phyloP scores from a whole-genome alignment of 805 yeast species.

The Schwanniomyces occidentalis region DNA sequence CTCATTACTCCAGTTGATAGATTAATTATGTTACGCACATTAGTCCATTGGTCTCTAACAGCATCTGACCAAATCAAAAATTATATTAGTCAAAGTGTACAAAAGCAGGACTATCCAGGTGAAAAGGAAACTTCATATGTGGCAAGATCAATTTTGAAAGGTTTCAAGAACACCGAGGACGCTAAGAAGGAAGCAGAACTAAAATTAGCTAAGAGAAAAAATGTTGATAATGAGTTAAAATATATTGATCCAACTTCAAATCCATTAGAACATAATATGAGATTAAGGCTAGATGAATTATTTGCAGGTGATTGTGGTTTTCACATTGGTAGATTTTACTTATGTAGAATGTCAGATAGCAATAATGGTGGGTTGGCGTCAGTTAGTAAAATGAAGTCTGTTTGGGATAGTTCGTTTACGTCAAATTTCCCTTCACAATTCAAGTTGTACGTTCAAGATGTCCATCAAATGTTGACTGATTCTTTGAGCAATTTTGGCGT shows the following conservation, averaged over 20 bases:
- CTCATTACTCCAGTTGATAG: constrained; percentile 32
- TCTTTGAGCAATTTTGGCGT: constrained; percentile 30
- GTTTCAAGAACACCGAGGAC: constrained; percentile 31
- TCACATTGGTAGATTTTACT: constrained; percentile 39
- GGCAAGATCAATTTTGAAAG: constrained; percentile 35
- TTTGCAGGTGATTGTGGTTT: constrained; percentile 43
- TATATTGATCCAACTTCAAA: constrained; percentile 42
- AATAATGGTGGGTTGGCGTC: constrained; percentile 38
- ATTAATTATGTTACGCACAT: constrained; percentile 33
- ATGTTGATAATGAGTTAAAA: constrained; percentile 16
- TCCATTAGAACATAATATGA: constrained; percentile 34
- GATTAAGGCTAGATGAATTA: constrained; percentile 34
- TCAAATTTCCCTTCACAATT: constrained; percentile 25
- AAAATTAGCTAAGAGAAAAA: constrained; percentile 28
- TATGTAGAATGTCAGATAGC: constrained; percentile 36
- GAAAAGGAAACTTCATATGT: constrained; percentile 40
- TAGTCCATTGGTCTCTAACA: constrained; percentile 38
- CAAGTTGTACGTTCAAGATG: constrained; percentile 44
- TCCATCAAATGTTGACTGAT: constrained; percentile 29
- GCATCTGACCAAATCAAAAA: constrained; percentile 30
- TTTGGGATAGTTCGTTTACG: constrained; percentile 15
- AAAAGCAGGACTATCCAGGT: constrained; percentile 36
- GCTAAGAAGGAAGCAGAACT: constrained; percentile 31
- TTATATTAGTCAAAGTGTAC: constrained; percentile 21
- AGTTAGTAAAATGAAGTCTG: constrained; percentile 30